Evolutionary conservation across 2,329 filamentous ascomycete genomes (phyloP).

Genomic region (Fusarium abutilonis): DNA sequence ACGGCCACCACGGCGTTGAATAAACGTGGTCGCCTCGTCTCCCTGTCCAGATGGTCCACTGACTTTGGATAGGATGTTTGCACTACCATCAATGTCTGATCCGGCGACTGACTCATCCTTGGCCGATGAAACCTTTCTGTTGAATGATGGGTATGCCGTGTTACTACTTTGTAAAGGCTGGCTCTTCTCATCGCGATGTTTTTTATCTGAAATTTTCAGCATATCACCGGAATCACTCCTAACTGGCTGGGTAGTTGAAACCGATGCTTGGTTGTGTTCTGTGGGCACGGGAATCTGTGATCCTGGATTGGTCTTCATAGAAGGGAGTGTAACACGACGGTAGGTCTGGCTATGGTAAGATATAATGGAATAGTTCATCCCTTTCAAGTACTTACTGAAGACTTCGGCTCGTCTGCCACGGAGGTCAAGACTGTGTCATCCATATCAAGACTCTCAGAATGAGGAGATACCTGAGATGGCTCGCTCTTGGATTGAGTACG

Average conservation of each 20-base stretch:
- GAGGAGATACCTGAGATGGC: slow-evolving; percentile 47
- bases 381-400: slow-evolving; percentile 14
- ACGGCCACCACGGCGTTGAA: slow-evolving; percentile 32
- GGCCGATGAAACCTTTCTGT: neutral
- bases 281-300: slow-evolving; percentile 45
- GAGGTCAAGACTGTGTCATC: slow-evolving; percentile 7
- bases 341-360: slow-evolving; percentile 26
- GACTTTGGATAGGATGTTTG: slow-evolving; percentile 3
- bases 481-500: slow-evolving; percentile 61
- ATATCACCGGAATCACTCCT: neutral
- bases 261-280: slow-evolving; percentile 21
- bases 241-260: neutral
- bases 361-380: neutral
- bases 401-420: slow-evolving; percentile 17
- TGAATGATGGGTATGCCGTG: neutral
- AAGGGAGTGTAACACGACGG: slow-evolving; percentile 46
- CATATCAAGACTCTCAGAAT: slow-evolving; percentile 31
- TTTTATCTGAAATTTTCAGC: neutral
- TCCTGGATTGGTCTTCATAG: slow-evolving; percentile 17
- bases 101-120: neutral
- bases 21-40: slow-evolving; percentile 1
- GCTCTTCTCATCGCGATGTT: neutral
- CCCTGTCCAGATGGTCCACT: slow-evolving; percentile 23
- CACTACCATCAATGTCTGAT: neutral
- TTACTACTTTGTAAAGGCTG: slow-evolving; percentile 5